Evolutionary conservation across 2,329 filamentous ascomycete species (phyloP).

Genomic region (Monosporascus sp.): DNA sequence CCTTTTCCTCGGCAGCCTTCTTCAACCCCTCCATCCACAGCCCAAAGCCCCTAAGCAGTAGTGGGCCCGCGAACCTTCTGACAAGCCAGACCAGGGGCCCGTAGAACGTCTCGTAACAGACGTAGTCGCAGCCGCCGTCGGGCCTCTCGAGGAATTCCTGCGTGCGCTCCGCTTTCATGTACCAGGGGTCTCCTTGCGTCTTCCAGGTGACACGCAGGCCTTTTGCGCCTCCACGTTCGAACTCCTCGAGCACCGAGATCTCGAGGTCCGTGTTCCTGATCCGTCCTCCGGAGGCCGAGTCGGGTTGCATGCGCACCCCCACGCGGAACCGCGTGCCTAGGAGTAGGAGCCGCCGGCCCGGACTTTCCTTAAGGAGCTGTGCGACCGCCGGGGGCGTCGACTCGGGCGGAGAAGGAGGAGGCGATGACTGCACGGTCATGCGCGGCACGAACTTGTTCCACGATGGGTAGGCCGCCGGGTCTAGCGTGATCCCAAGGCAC

Average conservation of each 20-base stretch:
- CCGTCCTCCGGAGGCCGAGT: slow-evolving; percentile 6
- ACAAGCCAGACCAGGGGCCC: slow-evolving; percentile 31
- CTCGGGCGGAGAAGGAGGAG: slow-evolving; percentile 1
- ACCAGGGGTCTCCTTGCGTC: slow-evolving; percentile 25
- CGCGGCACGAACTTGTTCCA: slow-evolving; percentile 31
- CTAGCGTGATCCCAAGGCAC: slow-evolving; percentile 25
- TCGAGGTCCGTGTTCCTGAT: slow-evolving; percentile 14
- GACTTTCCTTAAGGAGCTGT: slow-evolving; percentile 8
- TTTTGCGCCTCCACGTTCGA: slow-evolving; percentile 16
- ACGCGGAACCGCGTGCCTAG: slow-evolving; percentile 27
- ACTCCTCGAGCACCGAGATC: slow-evolving; percentile 28
- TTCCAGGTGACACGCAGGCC: slow-evolving; percentile 37
- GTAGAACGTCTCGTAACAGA: slow-evolving; percentile 41
- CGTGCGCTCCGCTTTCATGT: slow-evolving; percentile 32
- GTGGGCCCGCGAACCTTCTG: slow-evolving; percentile 24
- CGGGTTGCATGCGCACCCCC: slow-evolving; percentile 27
- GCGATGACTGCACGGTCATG: slow-evolving; percentile 18
- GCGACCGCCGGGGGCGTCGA: slow-evolving; percentile 9
- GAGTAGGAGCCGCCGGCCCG: slow-evolving; percentile 18
- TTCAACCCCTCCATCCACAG: slow-evolving; percentile 36
- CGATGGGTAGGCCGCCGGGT: slow-evolving; percentile 25
- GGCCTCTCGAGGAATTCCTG: slow-evolving; percentile 35
- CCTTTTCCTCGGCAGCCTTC: slow-evolving; percentile 19
- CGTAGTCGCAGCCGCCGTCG: slow-evolving; percentile 31
- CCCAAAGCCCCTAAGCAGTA: slow-evolving; percentile 29